Conservation (phyloP, 176 grass and related monocot species). For the Elaeis guineensis region DNA sequence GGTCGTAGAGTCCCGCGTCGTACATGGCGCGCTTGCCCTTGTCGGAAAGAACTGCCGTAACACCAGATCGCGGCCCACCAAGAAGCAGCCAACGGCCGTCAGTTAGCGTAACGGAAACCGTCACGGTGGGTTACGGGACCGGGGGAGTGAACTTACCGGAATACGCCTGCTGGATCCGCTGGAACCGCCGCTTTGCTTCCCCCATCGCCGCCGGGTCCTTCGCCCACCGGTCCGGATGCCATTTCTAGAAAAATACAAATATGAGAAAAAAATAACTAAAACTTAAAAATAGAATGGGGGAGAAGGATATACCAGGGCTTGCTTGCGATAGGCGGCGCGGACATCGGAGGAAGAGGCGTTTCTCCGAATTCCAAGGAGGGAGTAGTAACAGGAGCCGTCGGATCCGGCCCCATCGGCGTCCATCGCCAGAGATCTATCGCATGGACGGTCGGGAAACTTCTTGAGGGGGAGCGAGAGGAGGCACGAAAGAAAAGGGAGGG, state of each 20-base stretch:
- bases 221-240: constrained; percentile 92
- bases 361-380: constrained; percentile 66
- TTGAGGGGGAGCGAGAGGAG: neutral
- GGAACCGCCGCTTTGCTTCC: constrained; percentile 86
- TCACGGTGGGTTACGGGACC: no score
- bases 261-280: neutral
- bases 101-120: neutral
- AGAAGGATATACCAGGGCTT: constrained; percentile 55
- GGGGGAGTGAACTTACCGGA: constrained; percentile 47
- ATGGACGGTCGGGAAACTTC: constrained; percentile 2
- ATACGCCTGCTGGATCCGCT: constrained; percentile 98
- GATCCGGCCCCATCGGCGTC: constrained; percentile 57
- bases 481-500: neutral
- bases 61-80: constrained; percentile 14
- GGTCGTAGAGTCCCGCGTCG: constrained; percentile 81
- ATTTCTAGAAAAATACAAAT: constrained; percentile 26
- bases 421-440: constrained; percentile 29
- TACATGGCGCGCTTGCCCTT: constrained; percentile 89
- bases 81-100: neutral
- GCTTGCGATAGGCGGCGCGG: constrained; percentile 74
- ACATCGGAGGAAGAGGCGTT: constrained; percentile 70
- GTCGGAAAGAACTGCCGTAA: constrained; percentile 66
- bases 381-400: constrained; percentile 81
- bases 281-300: constrained; percentile 2
- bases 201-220: constrained; percentile 49